Evolutionary conservation across 2,329 filamentous ascomycete genomes (phyloP), one percentile per base, ranked within the genome.

Genomic region (Cladophialophora exuberans): DNA sequence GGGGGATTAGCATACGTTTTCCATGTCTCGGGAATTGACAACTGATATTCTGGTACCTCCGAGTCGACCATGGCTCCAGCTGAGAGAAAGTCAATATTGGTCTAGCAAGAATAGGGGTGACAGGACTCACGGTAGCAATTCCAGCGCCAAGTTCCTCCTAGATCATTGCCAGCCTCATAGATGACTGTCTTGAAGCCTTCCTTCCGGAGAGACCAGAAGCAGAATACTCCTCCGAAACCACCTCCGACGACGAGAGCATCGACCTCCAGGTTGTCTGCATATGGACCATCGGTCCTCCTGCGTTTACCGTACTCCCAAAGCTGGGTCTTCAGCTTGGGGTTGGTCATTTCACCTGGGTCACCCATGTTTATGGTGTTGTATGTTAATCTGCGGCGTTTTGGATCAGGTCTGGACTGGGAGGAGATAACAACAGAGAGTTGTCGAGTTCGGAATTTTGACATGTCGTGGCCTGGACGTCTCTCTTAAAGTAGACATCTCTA

Each of bases 161-260:
- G 65, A 46, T 77, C 75, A 6, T 72, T 72, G 9, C 77, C 81
- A 0, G 79, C 78, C 57, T 85, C 82, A 56, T 78, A 79, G 18
- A 83, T 72, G 25, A 75, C 72, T 1, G 73, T 69, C 10, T 76
- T 77, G 25, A 77, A 65, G 1, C 80, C 81, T 7, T 71, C 70
- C 7, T 81, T 76, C 2, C 79, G 76, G 9, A 83, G 73, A 0
- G 74, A 74, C 59, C 82, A 77, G 30, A 83, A 75, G 68, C 76
- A 75, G 54, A 78, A 82, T 15, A 80, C 67, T 11, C 79, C 79
- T 22, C 75, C 61, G 48, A 67, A 66, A 6, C 68, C 67, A 10
- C 64, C 67, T 48, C 68, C 68, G 5, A 69, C 63, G 48, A 64
- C 58, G 20, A 68, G 59, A 15, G 60, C 66, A 58, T 70, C 69